These are phyloP conservation scores for Epichloe coenophiala DNA, from an alignment of 2,329 filamentous ascomycete species.

Conservation along the genomic window DNA sequence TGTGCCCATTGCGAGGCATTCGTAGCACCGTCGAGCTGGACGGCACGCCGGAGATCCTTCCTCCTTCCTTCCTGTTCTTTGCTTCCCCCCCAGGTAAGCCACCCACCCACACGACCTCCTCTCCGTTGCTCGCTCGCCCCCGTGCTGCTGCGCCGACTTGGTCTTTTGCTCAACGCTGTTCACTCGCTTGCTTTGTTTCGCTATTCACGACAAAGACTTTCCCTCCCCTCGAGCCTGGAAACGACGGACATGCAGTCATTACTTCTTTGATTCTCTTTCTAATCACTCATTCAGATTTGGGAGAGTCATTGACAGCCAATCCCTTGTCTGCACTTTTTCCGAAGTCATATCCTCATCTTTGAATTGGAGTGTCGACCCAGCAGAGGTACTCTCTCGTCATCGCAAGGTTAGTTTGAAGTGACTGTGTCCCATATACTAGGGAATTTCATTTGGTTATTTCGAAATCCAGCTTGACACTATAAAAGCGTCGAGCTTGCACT, in stretches of 20 bases:
- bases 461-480: not conserved
- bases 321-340: constrained; percentile 3
- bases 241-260: not conserved
- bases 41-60: constrained; percentile 15
- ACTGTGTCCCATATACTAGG: not conserved
- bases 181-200: constrained; percentile 6
- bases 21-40: constrained; percentile 24
- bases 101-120: constrained; percentile 12
- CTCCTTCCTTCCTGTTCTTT: constrained; percentile 13
- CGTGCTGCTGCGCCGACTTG: constrained; percentile 4
- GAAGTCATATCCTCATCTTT: not conserved
- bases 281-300: constrained; percentile 3
- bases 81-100: constrained; percentile 17
- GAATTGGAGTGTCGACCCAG: constrained; percentile 5
- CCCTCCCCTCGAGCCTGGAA: not conserved
- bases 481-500: not conserved
- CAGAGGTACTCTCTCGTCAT: constrained; percentile 7
- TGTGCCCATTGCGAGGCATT: constrained; percentile 27
- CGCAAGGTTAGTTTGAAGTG: constrained; percentile 9
- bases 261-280: constrained; percentile 3
- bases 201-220: not conserved
- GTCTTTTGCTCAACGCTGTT: constrained; percentile 1
- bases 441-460: not conserved
- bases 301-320: constrained; percentile 8
- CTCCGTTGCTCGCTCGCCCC: constrained; percentile 3